phyloP scores from a whole-genome alignment of 345 rosid species.

The Eucalyptus cloeziana region DNA sequence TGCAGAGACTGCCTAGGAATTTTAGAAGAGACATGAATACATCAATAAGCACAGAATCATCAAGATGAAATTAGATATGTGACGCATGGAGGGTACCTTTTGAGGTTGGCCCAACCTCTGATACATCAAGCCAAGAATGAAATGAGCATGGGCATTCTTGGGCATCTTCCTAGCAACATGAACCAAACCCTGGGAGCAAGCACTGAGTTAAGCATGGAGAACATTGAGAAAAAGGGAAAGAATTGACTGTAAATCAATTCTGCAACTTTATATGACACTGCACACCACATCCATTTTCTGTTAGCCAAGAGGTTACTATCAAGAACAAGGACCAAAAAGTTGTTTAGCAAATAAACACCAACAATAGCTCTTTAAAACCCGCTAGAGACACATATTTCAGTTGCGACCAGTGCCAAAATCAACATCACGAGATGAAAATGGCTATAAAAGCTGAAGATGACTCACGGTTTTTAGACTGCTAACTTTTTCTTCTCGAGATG shows the following conservation, averaged over 20 bases:
- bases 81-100: conserved; percentile 42
- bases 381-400: not conserved
- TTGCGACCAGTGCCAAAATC: not conserved
- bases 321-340: not conserved
- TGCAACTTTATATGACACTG: not conserved
- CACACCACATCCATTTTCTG: not conserved
- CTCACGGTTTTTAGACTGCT: conserved; percentile 96
- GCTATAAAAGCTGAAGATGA: not conserved
- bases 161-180: conserved; percentile 97
- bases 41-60: not conserved
- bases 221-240: not conserved
- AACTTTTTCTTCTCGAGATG: conserved; percentile 87
- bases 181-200: conserved; percentile 60
- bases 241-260: not conserved
- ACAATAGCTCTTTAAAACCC: not conserved
- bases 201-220: not conserved
- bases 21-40: not conserved
- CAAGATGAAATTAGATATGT: not conserved
- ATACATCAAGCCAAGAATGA: conserved; percentile 89
- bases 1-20: conserved; percentile 60
- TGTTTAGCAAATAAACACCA: not conserved
- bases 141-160: conserved; percentile 94
- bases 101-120: conserved; percentile 87
- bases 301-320: not conserved
- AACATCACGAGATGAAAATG: not conserved